Conservation (phyloP, 1,284 basidiomycete genomes). For the Apiotrichum domesticum region DNA sequence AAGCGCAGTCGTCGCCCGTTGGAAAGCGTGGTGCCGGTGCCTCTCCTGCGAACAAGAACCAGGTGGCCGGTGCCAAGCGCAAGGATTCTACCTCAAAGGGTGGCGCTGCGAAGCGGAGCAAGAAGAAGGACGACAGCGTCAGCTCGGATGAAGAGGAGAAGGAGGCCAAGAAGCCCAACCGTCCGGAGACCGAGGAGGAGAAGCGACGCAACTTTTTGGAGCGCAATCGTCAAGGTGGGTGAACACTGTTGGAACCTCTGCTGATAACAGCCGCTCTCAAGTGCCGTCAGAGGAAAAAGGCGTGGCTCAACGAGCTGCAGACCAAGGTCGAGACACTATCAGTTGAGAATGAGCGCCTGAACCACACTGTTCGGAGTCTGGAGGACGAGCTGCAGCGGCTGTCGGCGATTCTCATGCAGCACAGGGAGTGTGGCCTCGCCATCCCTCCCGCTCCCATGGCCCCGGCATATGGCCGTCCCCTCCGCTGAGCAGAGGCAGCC, state of each 20-base stretch:
- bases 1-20: constrained; percentile 18
- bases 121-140: constrained; percentile 47
- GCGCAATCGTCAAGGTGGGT: constrained; percentile 82
- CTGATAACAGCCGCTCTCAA: constrained; percentile 78
- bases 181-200: constrained; percentile 90
- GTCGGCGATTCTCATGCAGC: constrained; percentile 46
- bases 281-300: constrained; percentile 97
- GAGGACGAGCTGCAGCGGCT: constrained; percentile 57
- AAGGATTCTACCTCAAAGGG: constrained; percentile 4
- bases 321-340: constrained; percentile 84
- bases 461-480: constrained; percentile 15
- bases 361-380: constrained; percentile 50
- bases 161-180: constrained; percentile 45
- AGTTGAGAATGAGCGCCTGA: constrained; percentile 89
- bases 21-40: constrained; percentile 14
- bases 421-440: constrained; percentile 42
- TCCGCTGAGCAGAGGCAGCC: constrained; percentile 6
- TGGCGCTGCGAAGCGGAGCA: constrained; percentile 28
- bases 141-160: constrained; percentile 34
- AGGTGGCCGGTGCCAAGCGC: constrained; percentile 5
- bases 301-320: constrained; percentile 89
- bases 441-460: constrained; percentile 16
- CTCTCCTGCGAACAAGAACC: constrained; percentile 1
- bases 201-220: constrained; percentile 91
- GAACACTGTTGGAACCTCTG: not conserved